A percentile compares a stretch with the other conserved stretches of the same genome.
Conservation (phyloP, 2,329 filamentous ascomycete species). For the Thielaviopsis punctulata region DNA sequence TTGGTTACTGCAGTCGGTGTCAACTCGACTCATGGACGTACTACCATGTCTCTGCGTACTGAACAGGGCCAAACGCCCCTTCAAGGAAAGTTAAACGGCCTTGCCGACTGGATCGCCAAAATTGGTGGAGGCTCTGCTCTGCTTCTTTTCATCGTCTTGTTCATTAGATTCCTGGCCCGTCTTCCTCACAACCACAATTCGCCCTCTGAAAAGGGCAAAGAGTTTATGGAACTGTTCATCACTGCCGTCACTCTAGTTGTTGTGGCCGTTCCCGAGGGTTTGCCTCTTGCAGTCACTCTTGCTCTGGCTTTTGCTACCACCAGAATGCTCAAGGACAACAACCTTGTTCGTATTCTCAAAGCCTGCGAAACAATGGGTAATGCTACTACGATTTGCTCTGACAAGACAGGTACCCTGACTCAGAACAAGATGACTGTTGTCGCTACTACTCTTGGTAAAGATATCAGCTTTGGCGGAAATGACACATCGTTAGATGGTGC, state of each 20-base stretch:
- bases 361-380: constrained; percentile 61
- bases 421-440: constrained; percentile 64
- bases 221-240: constrained; percentile 48
- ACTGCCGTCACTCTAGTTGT: constrained; percentile 50
- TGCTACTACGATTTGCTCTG: constrained; percentile 59
- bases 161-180: constrained; percentile 57
- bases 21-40: constrained; percentile 36
- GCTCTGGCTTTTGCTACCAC: constrained; percentile 53
- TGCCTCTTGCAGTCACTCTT: constrained; percentile 50
- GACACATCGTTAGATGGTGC: constrained; percentile 2
- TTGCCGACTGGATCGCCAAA: constrained; percentile 22
- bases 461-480: constrained; percentile 19
- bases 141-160: constrained; percentile 57
- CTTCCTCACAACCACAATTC: constrained; percentile 33
- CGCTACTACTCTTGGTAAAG: constrained; percentile 42
- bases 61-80: constrained; percentile 36
- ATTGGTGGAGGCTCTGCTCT: constrained; percentile 47
- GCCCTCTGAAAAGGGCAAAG: constrained; percentile 36
- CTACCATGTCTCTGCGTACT: constrained; percentile 36
- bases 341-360: constrained; percentile 47
- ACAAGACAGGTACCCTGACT: constrained; percentile 27
- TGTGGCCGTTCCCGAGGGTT: constrained; percentile 48
- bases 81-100: constrained; percentile 32
- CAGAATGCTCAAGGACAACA: constrained; percentile 53
- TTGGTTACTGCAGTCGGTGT: constrained; percentile 38